phyloP scores from a whole-genome alignment of 441 rosid genomes.

The Brassica hybrid region DNA sequence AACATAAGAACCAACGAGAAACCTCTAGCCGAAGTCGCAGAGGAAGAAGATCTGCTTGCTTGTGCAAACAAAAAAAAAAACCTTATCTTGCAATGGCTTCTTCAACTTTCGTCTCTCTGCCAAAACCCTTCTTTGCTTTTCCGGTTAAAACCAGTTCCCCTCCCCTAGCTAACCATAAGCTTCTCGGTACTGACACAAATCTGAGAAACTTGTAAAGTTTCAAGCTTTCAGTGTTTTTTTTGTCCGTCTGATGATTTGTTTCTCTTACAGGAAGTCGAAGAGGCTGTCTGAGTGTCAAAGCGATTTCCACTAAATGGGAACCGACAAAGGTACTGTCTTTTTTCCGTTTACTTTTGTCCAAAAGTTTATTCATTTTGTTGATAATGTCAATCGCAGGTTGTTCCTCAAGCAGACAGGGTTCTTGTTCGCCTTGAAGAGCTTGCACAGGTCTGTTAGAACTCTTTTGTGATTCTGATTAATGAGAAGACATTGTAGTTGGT shows the following conservation, averaged over 20 bases:
- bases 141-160: slow-evolving; percentile 36
- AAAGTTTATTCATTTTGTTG: background rate
- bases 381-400: slow-evolving; percentile 53
- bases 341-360: background rate
- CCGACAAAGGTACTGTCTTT: slow-evolving; percentile 65
- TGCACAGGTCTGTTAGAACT: slow-evolving; percentile 55
- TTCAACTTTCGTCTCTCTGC: slow-evolving; percentile 54
- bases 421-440: slow-evolving; percentile 81
- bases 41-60: slow-evolving; percentile 21
- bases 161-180: slow-evolving; percentile 44
- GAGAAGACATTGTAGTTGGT: background rate
- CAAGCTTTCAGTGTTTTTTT: background rate
- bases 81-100: slow-evolving; percentile 50
- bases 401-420: slow-evolving; percentile 93
- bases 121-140: slow-evolving; percentile 49
- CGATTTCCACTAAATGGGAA: slow-evolving; percentile 72
- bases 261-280: slow-evolving; percentile 48
- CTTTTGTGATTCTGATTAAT: background rate
- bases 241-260: background rate
- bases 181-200: slow-evolving; percentile 45
- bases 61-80: slow-evolving; percentile 12
- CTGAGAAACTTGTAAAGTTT: background rate
- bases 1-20: slow-evolving; percentile 20
- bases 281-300: slow-evolving; percentile 63
- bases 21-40: background rate